Conservation (phyloP, 2,329 filamentous ascomycete species). For the Phoma sp. region DNA sequence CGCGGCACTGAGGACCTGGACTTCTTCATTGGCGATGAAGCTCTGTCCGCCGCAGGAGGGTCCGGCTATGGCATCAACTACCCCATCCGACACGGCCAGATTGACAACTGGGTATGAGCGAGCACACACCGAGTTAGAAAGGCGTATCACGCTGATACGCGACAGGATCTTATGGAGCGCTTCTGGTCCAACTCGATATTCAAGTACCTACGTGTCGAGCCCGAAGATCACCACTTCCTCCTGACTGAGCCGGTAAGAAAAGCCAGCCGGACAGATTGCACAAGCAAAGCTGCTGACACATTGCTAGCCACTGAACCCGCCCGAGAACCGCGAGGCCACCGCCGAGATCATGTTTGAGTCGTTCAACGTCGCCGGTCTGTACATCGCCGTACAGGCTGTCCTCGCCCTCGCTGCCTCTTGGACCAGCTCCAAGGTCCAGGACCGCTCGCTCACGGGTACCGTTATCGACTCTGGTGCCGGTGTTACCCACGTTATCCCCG, state of each 20-base stretch:
- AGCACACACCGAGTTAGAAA: background rate
- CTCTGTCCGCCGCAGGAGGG: constrained; percentile 79
- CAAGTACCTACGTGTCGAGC: constrained; percentile 97
- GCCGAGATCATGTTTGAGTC: constrained; percentile 99
- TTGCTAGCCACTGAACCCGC: constrained; percentile 88
- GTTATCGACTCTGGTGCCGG: constrained; percentile 99
- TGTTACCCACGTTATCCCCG: constrained; percentile 98
- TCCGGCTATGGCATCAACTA: constrained; percentile 97
- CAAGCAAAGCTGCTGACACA: constrained; percentile 18
- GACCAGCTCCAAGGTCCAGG: constrained; percentile 97
- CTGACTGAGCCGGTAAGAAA: constrained; percentile 87
- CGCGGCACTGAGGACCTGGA: constrained; percentile 96
- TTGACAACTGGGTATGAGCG: constrained; percentile 89
- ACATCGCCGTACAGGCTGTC: constrained; percentile 97
- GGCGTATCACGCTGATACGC: constrained; percentile 19
- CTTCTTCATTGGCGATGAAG: constrained; percentile 98
- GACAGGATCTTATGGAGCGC: constrained; percentile 95
- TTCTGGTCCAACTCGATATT: constrained; percentile 99
- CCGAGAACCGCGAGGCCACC: constrained; percentile 98
- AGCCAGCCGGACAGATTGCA: background rate
- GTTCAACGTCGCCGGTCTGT: constrained; percentile 98
- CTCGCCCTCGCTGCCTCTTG: constrained; percentile 95
- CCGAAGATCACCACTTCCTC: constrained; percentile 98
- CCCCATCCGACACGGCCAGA: constrained; percentile 95
- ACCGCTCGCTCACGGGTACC: constrained; percentile 93